Percentiles rank a stretch among this genome's conserved stretches.
phyloP scores from a whole-genome alignment of 805 yeast genomes.

The Naumovozyma castellii region DNA sequence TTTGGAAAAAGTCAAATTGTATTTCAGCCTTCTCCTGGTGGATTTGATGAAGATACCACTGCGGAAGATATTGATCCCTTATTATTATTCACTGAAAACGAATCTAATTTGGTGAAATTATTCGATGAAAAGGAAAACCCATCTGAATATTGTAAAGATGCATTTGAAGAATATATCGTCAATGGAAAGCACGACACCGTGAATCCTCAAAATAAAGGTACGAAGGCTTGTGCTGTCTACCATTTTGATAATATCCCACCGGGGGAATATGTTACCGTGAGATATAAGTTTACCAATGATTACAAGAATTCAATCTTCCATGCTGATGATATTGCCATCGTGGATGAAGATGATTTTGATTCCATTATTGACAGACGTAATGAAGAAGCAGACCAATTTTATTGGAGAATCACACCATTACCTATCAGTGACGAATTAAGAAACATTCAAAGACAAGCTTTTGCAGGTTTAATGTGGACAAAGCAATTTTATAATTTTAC shows the following conservation, averaged over 20 bases:
- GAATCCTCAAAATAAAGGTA: constrained; percentile 66
- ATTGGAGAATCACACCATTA: constrained; percentile 78
- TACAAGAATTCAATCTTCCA: constrained; percentile 20
- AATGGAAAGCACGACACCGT: constrained; percentile 45
- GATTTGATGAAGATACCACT: constrained; percentile 21
- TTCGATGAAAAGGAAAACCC: constrained; percentile 53
- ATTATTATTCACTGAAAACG: constrained; percentile 80
- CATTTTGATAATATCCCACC: constrained; percentile 74
- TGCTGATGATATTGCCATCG: constrained; percentile 31
- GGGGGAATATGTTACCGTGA: constrained; percentile 80
- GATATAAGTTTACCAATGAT: constrained; percentile 56
- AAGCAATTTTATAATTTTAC: constrained; percentile 85
- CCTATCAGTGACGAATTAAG: constrained; percentile 76
- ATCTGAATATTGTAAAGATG: constrained; percentile 66
- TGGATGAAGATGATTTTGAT: constrained; percentile 74
- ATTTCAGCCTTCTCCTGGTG: constrained; percentile 84
- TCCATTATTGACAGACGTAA: constrained; percentile 57
- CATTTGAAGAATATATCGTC: constrained; percentile 76
- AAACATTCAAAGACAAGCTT: constrained; percentile 84
- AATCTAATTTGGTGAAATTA: constrained; percentile 62
- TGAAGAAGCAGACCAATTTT: constrained; percentile 86
- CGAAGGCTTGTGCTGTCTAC: constrained; percentile 80
- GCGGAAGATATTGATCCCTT: constrained; percentile 61
- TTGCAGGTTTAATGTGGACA: constrained; percentile 89
- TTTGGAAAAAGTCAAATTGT: constrained; percentile 57